phyloP scores from a whole-genome alignment of 192 early-diverging fungal genomes.

The Cetraspora pellucida region DNA sequence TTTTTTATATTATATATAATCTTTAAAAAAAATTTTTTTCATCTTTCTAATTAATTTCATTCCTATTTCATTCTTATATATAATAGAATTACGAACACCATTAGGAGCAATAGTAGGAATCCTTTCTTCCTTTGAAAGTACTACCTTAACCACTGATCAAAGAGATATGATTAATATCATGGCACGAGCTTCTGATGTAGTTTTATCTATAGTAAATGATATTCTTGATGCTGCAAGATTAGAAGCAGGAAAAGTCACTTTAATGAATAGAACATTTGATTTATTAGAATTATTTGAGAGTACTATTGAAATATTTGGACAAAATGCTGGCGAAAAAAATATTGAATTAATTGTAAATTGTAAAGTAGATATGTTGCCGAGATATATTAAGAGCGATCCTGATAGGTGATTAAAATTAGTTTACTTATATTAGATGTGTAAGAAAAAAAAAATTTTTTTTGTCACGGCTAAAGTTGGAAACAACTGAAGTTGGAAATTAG shows the following conservation, averaged over 20 bases:
- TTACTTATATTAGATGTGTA: too few species aligned
- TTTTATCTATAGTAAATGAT: slow-evolving; percentile 48
- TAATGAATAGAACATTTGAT: slow-evolving; percentile 55
- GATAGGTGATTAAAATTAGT: too few species aligned
- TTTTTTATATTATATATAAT: slow-evolving; percentile 35
- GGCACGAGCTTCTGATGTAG: slow-evolving; percentile 48
- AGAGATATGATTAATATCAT: slow-evolving; percentile 51
- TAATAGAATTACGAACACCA: too few species aligned
- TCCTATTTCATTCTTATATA: slow-evolving; percentile 29
- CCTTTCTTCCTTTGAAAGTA: slow-evolving; percentile 46
- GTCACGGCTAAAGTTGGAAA: too few species aligned
- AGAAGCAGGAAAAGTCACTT: slow-evolving; percentile 43
- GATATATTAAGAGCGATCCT: too few species aligned
- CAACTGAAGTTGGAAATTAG: too few species aligned
- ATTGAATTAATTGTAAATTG: slow-evolving; percentile 52
- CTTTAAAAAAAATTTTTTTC: not conserved
- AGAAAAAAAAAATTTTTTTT: too few species aligned
- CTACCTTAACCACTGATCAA: slow-evolving; percentile 43
- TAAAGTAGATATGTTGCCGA: slow-evolving; percentile 36
- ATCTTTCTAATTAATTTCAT: too few species aligned
- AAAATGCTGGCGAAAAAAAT: slow-evolving; percentile 42
- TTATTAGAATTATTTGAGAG: too few species aligned
- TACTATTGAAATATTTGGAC: slow-evolving; percentile 46
- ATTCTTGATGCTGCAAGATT: slow-evolving; percentile 47
- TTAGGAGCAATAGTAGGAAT: slow-evolving; percentile 51